Evolutionary conservation across 495 filamentous ascomycete species (phyloP).

Genomic region (Aspergillus biplanus): DNA sequence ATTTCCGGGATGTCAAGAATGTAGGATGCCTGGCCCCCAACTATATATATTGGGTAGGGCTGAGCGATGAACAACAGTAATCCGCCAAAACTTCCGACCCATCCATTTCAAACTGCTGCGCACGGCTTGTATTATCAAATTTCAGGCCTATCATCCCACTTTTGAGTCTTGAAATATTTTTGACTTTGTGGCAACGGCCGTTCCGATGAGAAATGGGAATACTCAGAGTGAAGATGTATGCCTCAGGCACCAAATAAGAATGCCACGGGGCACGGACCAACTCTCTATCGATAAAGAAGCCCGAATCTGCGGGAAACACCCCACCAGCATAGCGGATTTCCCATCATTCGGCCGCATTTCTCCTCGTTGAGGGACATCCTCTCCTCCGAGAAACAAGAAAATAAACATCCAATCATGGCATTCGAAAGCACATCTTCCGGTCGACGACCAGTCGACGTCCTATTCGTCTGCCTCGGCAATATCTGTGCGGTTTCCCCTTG

Average conservation of each 20-base stretch:
- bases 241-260: not conserved
- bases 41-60: no score
- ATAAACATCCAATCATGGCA: conserved; percentile 18
- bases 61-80: no score
- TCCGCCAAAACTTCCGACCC: no score
- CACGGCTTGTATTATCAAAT: no score
- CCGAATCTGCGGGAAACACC: not conserved
- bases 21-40: no score
- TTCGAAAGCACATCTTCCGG: conserved; percentile 22
- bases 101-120: no score
- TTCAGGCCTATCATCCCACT: no score
- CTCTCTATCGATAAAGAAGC: conserved; percentile 21
- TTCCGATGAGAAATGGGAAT: not conserved
- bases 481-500: conserved; percentile 65
- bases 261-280: not conserved
- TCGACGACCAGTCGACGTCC: conserved; percentile 63
- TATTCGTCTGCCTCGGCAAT: conserved; percentile 97
- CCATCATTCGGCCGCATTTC: not conserved
- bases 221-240: not conserved
- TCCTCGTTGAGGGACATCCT: not conserved
- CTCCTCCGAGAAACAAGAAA: not conserved
- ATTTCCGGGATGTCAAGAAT: no score
- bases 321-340: not conserved
- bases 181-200: not conserved
- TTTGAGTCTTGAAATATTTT: no score